Evolutionary conservation across 768 basidiomycete species (phyloP).

Genomic region (Rhodotorula taiwanensis): DNA sequence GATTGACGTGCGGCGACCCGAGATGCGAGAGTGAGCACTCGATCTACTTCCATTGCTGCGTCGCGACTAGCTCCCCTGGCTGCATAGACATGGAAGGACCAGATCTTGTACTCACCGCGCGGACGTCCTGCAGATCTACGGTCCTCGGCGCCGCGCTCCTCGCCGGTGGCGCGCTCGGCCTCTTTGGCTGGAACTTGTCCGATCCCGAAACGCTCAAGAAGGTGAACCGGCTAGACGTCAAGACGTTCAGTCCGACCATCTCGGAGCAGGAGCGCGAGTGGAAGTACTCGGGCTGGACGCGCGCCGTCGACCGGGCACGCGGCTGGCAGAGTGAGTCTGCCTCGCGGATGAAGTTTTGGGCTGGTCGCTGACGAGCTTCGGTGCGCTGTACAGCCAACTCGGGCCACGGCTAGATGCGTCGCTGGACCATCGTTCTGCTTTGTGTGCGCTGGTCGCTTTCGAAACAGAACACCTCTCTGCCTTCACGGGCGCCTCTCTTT

Average conservation of each 20-base stretch:
- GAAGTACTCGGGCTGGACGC: constrained; percentile 76
- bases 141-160: constrained; percentile 91
- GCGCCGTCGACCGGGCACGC: constrained; percentile 73
- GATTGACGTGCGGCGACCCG: constrained; percentile 81
- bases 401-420: constrained; percentile 22
- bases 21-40: constrained; percentile 85
- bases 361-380: too few species aligned
- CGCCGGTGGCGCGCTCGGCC: constrained; percentile 74
- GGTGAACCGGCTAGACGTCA: constrained; percentile 79
- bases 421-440: too few species aligned
- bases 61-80: not conserved
- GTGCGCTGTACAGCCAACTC: constrained; percentile 14
- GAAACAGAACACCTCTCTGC: too few species aligned
- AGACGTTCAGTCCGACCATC: constrained; percentile 59
- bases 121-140: constrained; percentile 87
- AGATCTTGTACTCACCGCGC: not conserved
- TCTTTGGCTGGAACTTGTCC: constrained; percentile 87
- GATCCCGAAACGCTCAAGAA: constrained; percentile 72
- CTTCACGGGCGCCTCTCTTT: too few species aligned
- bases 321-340: constrained; percentile 61
- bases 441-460: too few species aligned
- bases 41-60: not conserved
- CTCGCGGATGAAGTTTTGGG: too few species aligned
- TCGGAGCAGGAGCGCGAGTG: constrained; percentile 54
- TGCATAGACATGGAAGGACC: not conserved